phyloP scores from a whole-genome alignment of 495 filamentous ascomycete genomes.

The Cairneyella variabilis region DNA sequence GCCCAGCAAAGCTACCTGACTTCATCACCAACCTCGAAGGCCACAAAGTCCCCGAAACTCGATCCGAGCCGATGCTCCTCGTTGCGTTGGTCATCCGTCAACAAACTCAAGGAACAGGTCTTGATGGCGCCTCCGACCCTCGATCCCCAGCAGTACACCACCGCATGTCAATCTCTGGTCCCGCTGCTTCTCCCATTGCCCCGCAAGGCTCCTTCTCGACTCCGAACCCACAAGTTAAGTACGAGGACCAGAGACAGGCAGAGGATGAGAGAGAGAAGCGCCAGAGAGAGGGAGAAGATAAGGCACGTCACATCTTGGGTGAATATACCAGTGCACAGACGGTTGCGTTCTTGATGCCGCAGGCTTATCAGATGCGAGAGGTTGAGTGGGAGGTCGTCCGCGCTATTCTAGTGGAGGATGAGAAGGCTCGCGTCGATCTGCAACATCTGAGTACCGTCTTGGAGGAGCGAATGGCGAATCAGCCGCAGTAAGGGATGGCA shows the following conservation, averaged over 20 bases:
- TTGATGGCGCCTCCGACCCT: slow-evolving; percentile 36
- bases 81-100: slow-evolving; percentile 71
- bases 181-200: slow-evolving; percentile 39
- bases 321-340: slow-evolving; percentile 55
- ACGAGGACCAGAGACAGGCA: slow-evolving; percentile 27
- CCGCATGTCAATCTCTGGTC: slow-evolving; percentile 34
- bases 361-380: slow-evolving; percentile 57
- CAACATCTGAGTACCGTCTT: slow-evolving; percentile 43
- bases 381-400: slow-evolving; percentile 62
- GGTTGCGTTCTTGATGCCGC: slow-evolving; percentile 62
- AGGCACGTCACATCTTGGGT: slow-evolving; percentile 57
- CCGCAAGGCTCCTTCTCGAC: slow-evolving; percentile 37
- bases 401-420: slow-evolving; percentile 52
- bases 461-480: slow-evolving; percentile 29
- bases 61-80: slow-evolving; percentile 67
- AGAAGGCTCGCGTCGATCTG: slow-evolving; percentile 41
- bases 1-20: slow-evolving; percentile 52
- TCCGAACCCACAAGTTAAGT: slow-evolving; percentile 22
- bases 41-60: slow-evolving; percentile 61
- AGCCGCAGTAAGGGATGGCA: slow-evolving; percentile 5
- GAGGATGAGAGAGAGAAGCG: slow-evolving; percentile 16
- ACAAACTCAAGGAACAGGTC: slow-evolving; percentile 43
- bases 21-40: slow-evolving; percentile 76
- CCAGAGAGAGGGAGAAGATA: slow-evolving; percentile 40
- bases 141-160: slow-evolving; percentile 34